Conservation (phyloP, 2,329 filamentous ascomycete genomes). For the Pyrenophora teres region DNA sequence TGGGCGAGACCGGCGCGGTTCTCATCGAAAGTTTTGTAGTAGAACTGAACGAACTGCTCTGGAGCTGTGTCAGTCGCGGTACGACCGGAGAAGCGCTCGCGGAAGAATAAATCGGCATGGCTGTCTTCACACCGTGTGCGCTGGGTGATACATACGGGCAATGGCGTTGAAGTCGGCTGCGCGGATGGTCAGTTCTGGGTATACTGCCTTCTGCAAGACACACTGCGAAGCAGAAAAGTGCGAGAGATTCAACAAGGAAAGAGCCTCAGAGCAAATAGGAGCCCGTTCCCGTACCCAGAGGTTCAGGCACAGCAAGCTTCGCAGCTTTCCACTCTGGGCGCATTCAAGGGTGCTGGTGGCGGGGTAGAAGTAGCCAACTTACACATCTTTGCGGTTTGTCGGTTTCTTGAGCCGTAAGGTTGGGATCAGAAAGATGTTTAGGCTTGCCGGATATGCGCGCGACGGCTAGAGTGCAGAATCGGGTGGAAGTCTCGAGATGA, state of each 20-base stretch:
- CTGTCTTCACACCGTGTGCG: not conserved
- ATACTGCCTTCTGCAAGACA: not conserved
- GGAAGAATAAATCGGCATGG: not conserved
- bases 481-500: slow-evolving; percentile 16
- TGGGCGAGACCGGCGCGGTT: slow-evolving; percentile 66
- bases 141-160: slow-evolving; percentile 13
- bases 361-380: slow-evolving; percentile 13
- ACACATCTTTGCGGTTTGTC: slow-evolving; percentile 16
- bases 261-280: not conserved
- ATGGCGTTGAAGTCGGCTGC: slow-evolving; percentile 21
- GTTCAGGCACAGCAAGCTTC: not conserved
- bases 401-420: not conserved
- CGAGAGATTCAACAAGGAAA: not conserved
- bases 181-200: slow-evolving; percentile 3
- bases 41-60: slow-evolving; percentile 90
- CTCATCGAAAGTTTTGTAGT: slow-evolving; percentile 85
- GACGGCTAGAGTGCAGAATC: slow-evolving; percentile 7
- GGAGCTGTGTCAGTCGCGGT: slow-evolving; percentile 24
- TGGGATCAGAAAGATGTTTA: not conserved
- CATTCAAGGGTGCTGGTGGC: slow-evolving; percentile 6
- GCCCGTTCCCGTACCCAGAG: not conserved
- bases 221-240: not conserved
- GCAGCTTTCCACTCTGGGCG: not conserved
- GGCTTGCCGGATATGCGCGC: slow-evolving; percentile 9
- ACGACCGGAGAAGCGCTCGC: not conserved